A percentile compares a stretch with the other conserved stretches of the same genome.
These are phyloP conservation scores for Sarocladium strictum DNA, from an alignment of 2,329 filamentous ascomycete species.

Conservation along the genomic window DNA sequence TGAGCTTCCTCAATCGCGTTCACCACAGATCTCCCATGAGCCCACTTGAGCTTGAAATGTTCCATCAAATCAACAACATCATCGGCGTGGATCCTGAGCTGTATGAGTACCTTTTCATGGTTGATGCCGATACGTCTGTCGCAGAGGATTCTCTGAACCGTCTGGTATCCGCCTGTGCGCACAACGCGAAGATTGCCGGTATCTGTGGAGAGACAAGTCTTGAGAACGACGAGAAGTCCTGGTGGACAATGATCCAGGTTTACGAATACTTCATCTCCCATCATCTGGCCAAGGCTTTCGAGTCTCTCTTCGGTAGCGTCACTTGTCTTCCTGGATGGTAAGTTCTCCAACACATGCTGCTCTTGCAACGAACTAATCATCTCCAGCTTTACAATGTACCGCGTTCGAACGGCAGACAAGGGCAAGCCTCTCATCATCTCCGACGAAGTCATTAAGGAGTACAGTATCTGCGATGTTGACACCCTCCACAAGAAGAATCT, in stretches of 20 bases:
- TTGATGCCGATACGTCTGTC: constrained; percentile 95
- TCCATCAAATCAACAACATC: constrained; percentile 98
- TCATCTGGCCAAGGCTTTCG: constrained; percentile 93
- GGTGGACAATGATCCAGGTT: constrained; percentile 99
- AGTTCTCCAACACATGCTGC: constrained; percentile 32
- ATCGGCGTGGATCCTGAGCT: constrained; percentile 96
- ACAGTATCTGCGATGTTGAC: constrained; percentile 82
- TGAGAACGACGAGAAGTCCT: constrained; percentile 89
- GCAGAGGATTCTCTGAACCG: constrained; percentile 87
- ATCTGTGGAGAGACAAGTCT: constrained; percentile 96
- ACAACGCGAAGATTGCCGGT: constrained; percentile 92
- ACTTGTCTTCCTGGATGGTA: constrained; percentile 99
- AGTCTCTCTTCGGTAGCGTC: constrained; percentile 94
- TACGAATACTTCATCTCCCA: constrained; percentile 99
- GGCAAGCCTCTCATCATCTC: constrained; percentile 92
- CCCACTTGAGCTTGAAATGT: constrained; percentile 93
- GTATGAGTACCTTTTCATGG: constrained; percentile 95
- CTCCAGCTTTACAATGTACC: constrained; percentile 95
- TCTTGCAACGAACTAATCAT: constrained; percentile 24
- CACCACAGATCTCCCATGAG: constrained; percentile 93
- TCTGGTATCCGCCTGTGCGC: constrained; percentile 84
- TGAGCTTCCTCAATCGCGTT: constrained; percentile 97
- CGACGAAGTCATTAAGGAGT: constrained; percentile 80
- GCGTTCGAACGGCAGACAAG: constrained; percentile 86
- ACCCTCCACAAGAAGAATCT: constrained; percentile 97